Evolutionary conservation across 495 filamentous ascomycete species (phyloP), one percentile per base, ranked within the genome.

Genomic region (Lichenothelia convexa): DNA sequence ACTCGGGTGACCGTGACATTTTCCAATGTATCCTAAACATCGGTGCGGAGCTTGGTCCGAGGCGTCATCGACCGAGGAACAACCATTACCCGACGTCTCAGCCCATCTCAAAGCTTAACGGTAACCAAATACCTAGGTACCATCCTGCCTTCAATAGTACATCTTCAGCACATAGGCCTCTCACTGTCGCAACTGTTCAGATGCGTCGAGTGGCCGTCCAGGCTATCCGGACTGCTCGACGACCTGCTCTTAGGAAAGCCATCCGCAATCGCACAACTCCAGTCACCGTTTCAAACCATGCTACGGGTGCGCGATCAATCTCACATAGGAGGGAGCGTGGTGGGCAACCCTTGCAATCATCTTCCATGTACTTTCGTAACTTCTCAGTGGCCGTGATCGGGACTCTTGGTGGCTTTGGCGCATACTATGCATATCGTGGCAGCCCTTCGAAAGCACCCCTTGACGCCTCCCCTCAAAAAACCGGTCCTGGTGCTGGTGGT

Each of bases 121-220:
- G n/a, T n/a, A n/a, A n/a, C n/a, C n/a, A n/a, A n/a, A n/a, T n/a
- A n/a, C n/a, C n/a, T n/a, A n/a, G n/a, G n/a, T n/a, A n/a, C n/a
- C n/a, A n/a, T n/a, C n/a, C n/a, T n/a, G n/a, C n/a, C n/a, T n/a
- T n/a, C n/a, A n/a, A n/a, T n/a, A n/a, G n/a, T n/a, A n/a, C n/a
- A n/a, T n/a, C n/a, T n/a, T n/a, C n/a, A n/a, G n/a, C n/a, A n/a
- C n/a, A n/a, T n/a, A n/a, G n/a, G n/a, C n/a, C n/a, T n/a, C n/a
- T n/a, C n/a, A n/a, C n/a, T n/a, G n/a, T n/a, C n/a, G n/a, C n/a
- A n/a, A 30, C 34, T 12, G 35, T 42, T 32, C 45, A 24, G 47
- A 80, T 80, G 75, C 73, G 73, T 68, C 71, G 66, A 62, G 72
- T 63, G 50, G 63, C 65, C 47, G 46, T 70, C 35, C 71, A 73